Conservation (phyloP, 2,329 filamentous ascomycete species). For the Emmonsia crescens region DNA sequence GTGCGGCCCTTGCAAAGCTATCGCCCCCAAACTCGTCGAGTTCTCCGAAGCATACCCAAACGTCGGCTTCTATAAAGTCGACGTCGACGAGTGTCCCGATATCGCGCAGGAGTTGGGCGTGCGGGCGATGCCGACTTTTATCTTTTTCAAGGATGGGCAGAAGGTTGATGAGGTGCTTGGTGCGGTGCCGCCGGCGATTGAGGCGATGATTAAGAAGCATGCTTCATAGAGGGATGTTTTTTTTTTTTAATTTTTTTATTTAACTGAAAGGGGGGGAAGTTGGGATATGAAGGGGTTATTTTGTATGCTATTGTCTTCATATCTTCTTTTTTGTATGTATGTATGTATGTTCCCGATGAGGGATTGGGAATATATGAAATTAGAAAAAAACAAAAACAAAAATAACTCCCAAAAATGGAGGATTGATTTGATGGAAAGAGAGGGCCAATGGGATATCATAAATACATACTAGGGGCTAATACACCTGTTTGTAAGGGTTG, state of each 20-base stretch:
- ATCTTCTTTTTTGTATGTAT: background rate
- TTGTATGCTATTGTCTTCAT: background rate
- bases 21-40: constrained; percentile 42
- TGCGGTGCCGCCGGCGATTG: constrained; percentile 58
- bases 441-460: no score
- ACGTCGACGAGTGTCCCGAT: constrained; percentile 43
- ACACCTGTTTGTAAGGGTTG: no score
- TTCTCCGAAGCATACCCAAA: constrained; percentile 41
- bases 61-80: constrained; percentile 44
- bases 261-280: background rate
- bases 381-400: background rate
- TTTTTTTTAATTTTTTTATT: background rate
- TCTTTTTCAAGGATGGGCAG: constrained; percentile 31
- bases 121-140: constrained; percentile 36
- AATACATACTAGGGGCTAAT: no score
- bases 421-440: no score
- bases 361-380: background rate
- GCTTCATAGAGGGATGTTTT: background rate
- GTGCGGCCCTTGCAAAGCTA: constrained; percentile 48
- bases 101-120: constrained; percentile 42
- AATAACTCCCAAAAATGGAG: no score
- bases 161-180: constrained; percentile 35
- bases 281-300: no score
- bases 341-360: background rate
- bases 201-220: constrained; percentile 23